phyloP scores from a whole-genome alignment of 2,329 filamentous ascomycete species.

The Massarina eburnea region DNA sequence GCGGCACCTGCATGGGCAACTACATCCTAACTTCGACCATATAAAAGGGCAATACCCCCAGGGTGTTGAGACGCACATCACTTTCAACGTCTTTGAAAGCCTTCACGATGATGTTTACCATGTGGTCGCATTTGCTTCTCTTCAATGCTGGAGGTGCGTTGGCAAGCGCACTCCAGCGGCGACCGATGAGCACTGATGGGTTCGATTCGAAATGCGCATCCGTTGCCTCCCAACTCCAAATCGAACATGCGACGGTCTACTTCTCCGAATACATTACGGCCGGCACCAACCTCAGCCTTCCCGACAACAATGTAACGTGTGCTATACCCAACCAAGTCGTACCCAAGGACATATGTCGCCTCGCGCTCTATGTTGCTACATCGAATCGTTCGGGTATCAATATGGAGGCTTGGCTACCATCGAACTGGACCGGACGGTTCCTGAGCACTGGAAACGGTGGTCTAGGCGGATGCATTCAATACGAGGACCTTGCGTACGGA shows the following conservation, averaged over 20 bases:
- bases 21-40: not conserved
- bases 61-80: not conserved
- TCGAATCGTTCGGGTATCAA: constrained; percentile 44
- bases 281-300: constrained; percentile 44
- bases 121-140: constrained; percentile 1
- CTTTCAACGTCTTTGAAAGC: not conserved
- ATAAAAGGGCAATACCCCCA: not conserved
- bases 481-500: constrained; percentile 43
- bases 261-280: constrained; percentile 43
- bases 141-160: not conserved
- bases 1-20: not conserved
- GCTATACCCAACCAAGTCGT: constrained; percentile 29
- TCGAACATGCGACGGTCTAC: constrained; percentile 40
- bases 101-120: constrained; percentile 1
- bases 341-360: constrained; percentile 43
- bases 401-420: constrained; percentile 50
- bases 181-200: not conserved
- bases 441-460: constrained; percentile 45
- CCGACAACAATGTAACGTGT: constrained; percentile 47
- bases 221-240: constrained; percentile 31
- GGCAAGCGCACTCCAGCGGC: not conserved
- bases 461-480: constrained; percentile 44
- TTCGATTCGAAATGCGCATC: constrained; percentile 21
- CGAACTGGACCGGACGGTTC: constrained; percentile 41
- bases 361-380: constrained; percentile 45